Evolutionary conservation across 352 stramenopile species (phyloP).

Genomic region (Pythium pectinolyticum): DNA sequence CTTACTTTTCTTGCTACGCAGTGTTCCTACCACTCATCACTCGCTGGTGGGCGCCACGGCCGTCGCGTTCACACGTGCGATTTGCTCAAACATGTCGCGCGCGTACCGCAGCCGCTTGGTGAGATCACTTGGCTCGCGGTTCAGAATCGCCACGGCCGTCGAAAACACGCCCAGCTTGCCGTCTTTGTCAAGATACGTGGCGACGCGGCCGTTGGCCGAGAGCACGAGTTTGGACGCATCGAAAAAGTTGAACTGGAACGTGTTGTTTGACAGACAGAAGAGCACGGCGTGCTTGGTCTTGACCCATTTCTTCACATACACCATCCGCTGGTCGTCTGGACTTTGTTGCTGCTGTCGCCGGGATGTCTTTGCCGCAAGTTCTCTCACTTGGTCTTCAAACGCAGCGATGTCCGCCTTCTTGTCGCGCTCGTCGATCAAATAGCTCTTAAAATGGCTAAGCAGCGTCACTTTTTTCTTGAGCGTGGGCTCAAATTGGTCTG

Average conservation of each 20-base stretch:
- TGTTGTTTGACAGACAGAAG: conserved; percentile 96
- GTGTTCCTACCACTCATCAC: too few species aligned
- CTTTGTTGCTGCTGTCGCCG: background rate
- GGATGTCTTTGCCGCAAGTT: conserved; percentile 8
- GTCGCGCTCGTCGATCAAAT: conserved; percentile 89
- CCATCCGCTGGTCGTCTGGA: conserved; percentile 52
- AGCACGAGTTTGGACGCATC: conserved; percentile 96
- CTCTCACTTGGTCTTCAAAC: conserved; percentile 30
- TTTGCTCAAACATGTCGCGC: conserved; percentile 96
- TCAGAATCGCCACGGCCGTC: conserved; percentile 56
- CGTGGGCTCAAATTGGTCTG: conserved; percentile 75
- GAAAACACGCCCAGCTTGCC: conserved; percentile 56
- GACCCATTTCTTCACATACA: conserved; percentile 98
- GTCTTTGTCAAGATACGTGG: conserved; percentile 89
- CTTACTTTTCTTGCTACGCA: background rate
- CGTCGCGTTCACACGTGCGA: conserved; percentile 46
- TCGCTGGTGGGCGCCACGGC: conserved; percentile 1
- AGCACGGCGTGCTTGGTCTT: conserved; percentile 97
- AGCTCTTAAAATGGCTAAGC: conserved; percentile 97
- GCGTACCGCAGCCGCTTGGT: conserved; percentile 89
- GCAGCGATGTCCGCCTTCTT: conserved; percentile 23
- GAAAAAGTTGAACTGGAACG: conserved; percentile 96
- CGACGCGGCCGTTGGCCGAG: conserved; percentile 83
- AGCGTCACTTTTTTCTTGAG: conserved; percentile 98
- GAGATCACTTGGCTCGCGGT: conserved; percentile 60